Conservation (phyloP, 768 basidiomycete species). For the Ephemerocybe angulata region DNA sequence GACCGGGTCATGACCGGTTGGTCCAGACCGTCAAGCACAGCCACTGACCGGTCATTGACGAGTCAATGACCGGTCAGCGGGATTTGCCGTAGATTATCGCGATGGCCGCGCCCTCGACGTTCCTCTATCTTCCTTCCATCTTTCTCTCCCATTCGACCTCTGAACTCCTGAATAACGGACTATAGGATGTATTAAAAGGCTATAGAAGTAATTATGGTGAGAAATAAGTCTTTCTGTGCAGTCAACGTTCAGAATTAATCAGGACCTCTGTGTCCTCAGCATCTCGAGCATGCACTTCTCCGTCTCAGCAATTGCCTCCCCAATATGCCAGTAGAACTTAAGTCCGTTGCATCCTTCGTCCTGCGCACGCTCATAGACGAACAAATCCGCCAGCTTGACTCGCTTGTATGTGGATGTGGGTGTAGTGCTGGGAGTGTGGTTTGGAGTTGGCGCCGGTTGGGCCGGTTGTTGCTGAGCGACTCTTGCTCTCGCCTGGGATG, state of each 20-base stretch:
- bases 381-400: not conserved
- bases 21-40: not conserved
- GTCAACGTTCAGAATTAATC: too few relatives aligned
- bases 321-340: not conserved
- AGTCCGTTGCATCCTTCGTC: not conserved
- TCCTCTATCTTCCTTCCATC: not conserved
- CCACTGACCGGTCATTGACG: not conserved
- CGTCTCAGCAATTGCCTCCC: not conserved
- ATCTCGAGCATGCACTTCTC: not conserved
- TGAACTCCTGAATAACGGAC: not conserved
- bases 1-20: not conserved
- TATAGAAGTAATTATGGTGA: too few relatives aligned
- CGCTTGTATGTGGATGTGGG: not conserved
- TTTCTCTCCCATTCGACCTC: not conserved
- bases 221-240: too few relatives aligned
- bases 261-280: not conserved
- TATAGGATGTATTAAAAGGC: not conserved
- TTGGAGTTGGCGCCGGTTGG: too few relatives aligned
- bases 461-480: too few relatives aligned
- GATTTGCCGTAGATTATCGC: not conserved
- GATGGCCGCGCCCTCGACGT: not conserved
- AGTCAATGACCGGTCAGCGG: not conserved
- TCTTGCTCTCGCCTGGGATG: too few relatives aligned
- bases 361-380: not conserved
- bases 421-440: too few relatives aligned